Base-by-base conservation (phyloP, 495 filamentous ascomycete genomes). In the Evansstolkia leycettana region DNA sequence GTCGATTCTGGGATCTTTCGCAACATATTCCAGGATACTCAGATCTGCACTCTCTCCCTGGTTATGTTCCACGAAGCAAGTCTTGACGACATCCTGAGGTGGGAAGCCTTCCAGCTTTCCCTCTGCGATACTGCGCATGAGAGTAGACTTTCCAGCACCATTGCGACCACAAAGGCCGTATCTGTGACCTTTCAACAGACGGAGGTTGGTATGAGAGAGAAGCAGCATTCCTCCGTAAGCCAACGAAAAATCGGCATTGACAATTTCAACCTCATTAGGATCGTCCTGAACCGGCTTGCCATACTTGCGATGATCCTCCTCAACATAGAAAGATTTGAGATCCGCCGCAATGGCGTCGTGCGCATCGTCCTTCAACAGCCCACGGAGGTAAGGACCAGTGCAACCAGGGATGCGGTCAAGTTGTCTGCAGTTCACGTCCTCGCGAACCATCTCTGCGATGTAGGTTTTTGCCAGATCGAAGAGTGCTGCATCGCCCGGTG, bases 11-110 rank as follows among this genome's bases (percentile, higher is more conserved):
- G 85, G 85, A 50, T 95, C 87, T 47, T 89, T 86, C 27, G 73
- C 58, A 41, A 90, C 78, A 52, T 86, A 99, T 31, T 95, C 85
- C 9, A 94, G 67, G 51, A 99, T 95, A 55, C 76, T 94, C 40
- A 94, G 77, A 42, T 95, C 87, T 33, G 88, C 87, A 60, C 93
- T 88, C 57, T 95, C 92, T 41, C 88, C 87, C 60, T 96, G 87
- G 58, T 93, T 94, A 64, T 99, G 90, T 69, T 99, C 90, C 14
- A 99, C 90, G 44, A 96, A 99, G 64, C 92, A 99, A 19, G 90
- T 96, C 36, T 81, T 78, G 37, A 99, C 77, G 38, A 83, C 76
- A 39, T 92, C 84, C 46, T 82, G 89, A 16, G 84, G 70, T 16
- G 90, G 90, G 65, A 99, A 99, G 15, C 90, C 90, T 55, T 99